Base-by-base conservation (phyloP, 1,139 yeast species). In the Pichia sp. region DNA sequence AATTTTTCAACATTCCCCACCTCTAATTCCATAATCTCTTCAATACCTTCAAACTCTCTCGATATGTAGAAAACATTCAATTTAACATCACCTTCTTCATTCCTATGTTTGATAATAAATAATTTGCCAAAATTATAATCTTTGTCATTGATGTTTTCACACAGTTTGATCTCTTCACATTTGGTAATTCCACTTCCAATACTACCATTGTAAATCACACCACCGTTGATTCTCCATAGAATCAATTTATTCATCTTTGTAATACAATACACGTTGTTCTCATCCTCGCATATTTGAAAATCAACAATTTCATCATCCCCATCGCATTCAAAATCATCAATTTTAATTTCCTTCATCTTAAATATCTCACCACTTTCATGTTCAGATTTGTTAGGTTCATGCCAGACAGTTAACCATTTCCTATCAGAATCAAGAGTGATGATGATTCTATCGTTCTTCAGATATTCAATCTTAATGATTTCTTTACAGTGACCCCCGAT, bases 191-290 rank as follows among this genome's bases (percentile, higher is more conserved):
- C 11, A 9, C 2, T 17, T 7, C 18, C 39, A 24, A 36, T 22
- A 19, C 4, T 9, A 2, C 11, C 39, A 22, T 20, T 31, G 17
- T 32, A 32, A 10, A 44, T 41, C n/a, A 59, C 40, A 7, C 72
- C 73, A 0, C 89, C 89, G 62, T 85, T 84, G 22, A 83, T 61
- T 4, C 79, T 79, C 60, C 61, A 77, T 0, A 83, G 39, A 0
- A 56, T 53, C 15, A 83, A 50, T 0, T 48, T 40, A 14, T 65
- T 48, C 0, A 33, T 53, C 1, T 40, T 50, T 3, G 65, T 60
- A 1, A 74, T 55, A 0, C 73, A 61, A 3, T 75, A 76, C 35
- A 84, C 71, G 44, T 71, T 69, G 0, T 88, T 90, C 0, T 79
- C 67, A 47, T 77, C 79, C 54, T 76, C 72, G 1, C 85, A 79